These are phyloP conservation scores for Phalaenopsis aphrodite DNA, from an alignment of 106 monocot genomes.

Conservation along the genomic window DNA sequence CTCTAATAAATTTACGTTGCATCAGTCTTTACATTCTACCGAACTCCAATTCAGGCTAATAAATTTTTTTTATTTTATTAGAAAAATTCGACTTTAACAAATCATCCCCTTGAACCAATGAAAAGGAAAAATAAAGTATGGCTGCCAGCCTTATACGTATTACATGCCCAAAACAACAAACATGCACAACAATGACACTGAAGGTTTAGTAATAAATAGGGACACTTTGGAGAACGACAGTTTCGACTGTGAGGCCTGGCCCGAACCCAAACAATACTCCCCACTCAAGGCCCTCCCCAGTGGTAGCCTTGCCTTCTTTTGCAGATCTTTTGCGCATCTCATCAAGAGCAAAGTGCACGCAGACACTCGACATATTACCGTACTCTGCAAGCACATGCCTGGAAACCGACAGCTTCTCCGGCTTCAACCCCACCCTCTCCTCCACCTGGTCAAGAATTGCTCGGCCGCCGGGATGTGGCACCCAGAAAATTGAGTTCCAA, in stretches of 20 bases:
- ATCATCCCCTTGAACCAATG: no score
- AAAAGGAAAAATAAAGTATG: no score
- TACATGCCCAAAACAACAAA: no score
- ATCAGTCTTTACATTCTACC: no score
- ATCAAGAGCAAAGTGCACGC: conserved; percentile 3
- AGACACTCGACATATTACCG: conserved; percentile 7
- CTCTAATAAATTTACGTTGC: no score
- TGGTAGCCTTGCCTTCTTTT: background rate
- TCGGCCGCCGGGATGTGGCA: background rate
- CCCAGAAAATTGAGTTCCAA: conserved; percentile 4
- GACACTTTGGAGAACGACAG: conserved; percentile 7
- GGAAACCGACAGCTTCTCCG: background rate
- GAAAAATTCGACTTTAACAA: no score
- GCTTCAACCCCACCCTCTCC: conserved; percentile 2
- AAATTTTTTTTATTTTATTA: no score
- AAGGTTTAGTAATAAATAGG: background rate
- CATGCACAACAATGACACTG: no score
- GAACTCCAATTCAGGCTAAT: no score
- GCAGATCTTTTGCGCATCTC: background rate
- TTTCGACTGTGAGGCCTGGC: conserved; percentile 4
- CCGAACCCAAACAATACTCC: conserved; percentile 1
- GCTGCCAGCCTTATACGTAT: no score
- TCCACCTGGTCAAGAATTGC: conserved; percentile 5
- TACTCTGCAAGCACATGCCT: conserved; percentile 3
- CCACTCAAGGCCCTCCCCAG: conserved; percentile 7